These are phyloP conservation scores for Phialophora chinensis DNA, from an alignment of 2,329 filamentous ascomycete genomes.

Conservation along the genomic window DNA sequence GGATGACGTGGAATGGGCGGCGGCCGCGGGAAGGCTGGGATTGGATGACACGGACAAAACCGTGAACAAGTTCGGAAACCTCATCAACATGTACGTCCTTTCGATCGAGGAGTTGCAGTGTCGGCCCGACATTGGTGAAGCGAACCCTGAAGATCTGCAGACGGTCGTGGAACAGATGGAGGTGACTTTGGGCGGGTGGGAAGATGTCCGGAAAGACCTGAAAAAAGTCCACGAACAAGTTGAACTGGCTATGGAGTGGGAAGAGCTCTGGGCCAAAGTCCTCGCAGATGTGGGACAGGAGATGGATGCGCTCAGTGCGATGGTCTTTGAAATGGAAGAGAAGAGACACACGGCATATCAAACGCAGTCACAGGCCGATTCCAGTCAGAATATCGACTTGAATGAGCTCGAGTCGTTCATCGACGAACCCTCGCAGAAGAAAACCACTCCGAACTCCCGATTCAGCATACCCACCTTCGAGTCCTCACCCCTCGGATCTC, in stretches of 20 bases:
- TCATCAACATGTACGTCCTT: constrained; percentile 89
- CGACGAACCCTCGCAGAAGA: constrained; percentile 73
- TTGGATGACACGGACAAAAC: constrained; percentile 66
- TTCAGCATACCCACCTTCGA: constrained; percentile 70
- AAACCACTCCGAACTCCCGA: constrained; percentile 60
- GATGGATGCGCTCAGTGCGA: constrained; percentile 75
- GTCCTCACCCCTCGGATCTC: constrained; percentile 48
- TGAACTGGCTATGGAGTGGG: constrained; percentile 98
- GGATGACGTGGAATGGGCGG: constrained; percentile 95
- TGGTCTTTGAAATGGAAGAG: constrained; percentile 98
- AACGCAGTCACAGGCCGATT: constrained; percentile 66
- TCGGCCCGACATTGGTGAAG: constrained; percentile 73
- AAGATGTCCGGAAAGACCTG: constrained; percentile 76
- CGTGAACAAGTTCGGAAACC: constrained; percentile 81
- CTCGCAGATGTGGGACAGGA: constrained; percentile 92
- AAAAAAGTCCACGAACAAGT: constrained; percentile 86
- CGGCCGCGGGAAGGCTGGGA: constrained; percentile 73
- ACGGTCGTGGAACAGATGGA: constrained; percentile 88
- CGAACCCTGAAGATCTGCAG: constrained; percentile 74
- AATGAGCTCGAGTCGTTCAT: constrained; percentile 91
- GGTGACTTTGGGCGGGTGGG: constrained; percentile 81
- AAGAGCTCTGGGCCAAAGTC: constrained; percentile 93
- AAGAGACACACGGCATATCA: constrained; percentile 79
- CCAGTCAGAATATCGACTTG: constrained; percentile 71
- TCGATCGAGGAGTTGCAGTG: constrained; percentile 92